Percentiles rank a stretch among this genome's conserved stretches.
phyloP scores from a whole-genome alignment of 331 rosid species.

The Malus hybrid region DNA sequence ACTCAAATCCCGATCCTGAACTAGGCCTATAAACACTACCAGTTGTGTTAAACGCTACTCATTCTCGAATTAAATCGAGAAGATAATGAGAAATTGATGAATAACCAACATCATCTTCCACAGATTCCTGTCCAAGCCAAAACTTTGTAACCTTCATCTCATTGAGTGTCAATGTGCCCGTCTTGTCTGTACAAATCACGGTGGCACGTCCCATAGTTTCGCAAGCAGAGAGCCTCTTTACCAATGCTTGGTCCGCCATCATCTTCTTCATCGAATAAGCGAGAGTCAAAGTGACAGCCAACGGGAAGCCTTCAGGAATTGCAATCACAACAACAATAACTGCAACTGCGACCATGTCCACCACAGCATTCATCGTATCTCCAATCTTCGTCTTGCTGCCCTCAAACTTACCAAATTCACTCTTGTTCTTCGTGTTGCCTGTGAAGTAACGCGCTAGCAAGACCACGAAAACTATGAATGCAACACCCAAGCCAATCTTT shows the following conservation, averaged over 20 bases:
- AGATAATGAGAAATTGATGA: slow-evolving; percentile 1
- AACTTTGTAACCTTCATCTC: slow-evolving; percentile 29
- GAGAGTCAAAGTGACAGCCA: slow-evolving; percentile 25
- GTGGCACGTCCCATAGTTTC: slow-evolving; percentile 33
- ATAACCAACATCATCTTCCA: background rate
- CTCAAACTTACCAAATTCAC: slow-evolving; percentile 15
- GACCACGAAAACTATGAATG: slow-evolving; percentile 18
- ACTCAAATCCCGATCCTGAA: background rate
- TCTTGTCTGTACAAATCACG: slow-evolving; percentile 27
- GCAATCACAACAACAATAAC: slow-evolving; percentile 30
- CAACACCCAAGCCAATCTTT: slow-evolving; percentile 23
- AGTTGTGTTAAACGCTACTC: slow-evolving; percentile 33
- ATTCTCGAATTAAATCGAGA: slow-evolving; percentile 9
- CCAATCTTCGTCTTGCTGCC: slow-evolving; percentile 13
- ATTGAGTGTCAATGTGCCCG: slow-evolving; percentile 21
- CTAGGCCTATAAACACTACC: slow-evolving; percentile 23
- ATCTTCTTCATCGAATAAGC: slow-evolving; percentile 37
- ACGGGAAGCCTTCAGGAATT: slow-evolving; percentile 12
- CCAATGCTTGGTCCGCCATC: slow-evolving; percentile 31
- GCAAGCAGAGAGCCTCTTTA: slow-evolving; percentile 22
- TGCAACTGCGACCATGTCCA: slow-evolving; percentile 19
- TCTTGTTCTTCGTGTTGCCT: slow-evolving; percentile 15
- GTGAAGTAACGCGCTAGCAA: slow-evolving; percentile 26
- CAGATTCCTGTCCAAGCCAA: slow-evolving; percentile 8
- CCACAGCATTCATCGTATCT: slow-evolving; percentile 12